Evolutionary conservation across 768 basidiomycete species (phyloP).

Genomic region (Astraeus odoratus): DNA sequence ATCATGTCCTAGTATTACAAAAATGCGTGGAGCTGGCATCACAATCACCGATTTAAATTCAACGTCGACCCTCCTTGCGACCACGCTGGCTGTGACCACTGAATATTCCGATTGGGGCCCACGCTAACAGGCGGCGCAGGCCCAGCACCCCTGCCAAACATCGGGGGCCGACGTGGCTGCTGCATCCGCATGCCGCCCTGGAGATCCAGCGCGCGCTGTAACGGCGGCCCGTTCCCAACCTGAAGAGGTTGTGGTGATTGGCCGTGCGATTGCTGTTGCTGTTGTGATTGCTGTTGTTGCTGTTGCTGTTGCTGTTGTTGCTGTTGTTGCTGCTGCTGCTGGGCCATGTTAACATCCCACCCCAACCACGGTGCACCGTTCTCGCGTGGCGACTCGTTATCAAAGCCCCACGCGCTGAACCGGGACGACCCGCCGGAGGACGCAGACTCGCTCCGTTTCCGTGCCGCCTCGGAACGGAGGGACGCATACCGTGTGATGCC

Average conservation of each 20-base stretch:
- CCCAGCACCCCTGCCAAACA: constrained; percentile 37
- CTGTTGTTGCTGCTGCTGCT: constrained; percentile 13
- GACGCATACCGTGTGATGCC: constrained; percentile 24
- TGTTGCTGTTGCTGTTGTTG: constrained; percentile 21
- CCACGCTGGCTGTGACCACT: constrained; percentile 40
- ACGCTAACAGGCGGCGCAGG: constrained; percentile 30
- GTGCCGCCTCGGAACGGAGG: constrained; percentile 13
- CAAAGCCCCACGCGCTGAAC: constrained; percentile 23
- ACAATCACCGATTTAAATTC: constrained; percentile 32
- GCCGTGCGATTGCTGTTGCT: constrained; percentile 15
- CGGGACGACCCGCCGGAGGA: constrained; percentile 14
- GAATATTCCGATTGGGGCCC: constrained; percentile 32
- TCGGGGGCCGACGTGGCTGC: constrained; percentile 49
- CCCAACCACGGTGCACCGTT: constrained; percentile 17
- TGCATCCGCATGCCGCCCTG: constrained; percentile 47
- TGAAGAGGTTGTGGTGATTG: constrained; percentile 18
- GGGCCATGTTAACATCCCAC: constrained; percentile 15
- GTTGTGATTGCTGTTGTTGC: constrained; percentile 11
- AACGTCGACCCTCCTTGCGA: constrained; percentile 30
- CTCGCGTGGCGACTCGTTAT: constrained; percentile 24
- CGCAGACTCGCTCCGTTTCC: constrained; percentile 22
- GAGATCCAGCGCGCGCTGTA: constrained; percentile 45
- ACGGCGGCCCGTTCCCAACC: constrained; percentile 20
- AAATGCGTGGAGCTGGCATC: neutral
- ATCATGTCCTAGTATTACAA: constrained; percentile 1